phyloP scores from a whole-genome alignment of 495 filamentous ascomycete species.

The Mycothermus thermophilus region DNA sequence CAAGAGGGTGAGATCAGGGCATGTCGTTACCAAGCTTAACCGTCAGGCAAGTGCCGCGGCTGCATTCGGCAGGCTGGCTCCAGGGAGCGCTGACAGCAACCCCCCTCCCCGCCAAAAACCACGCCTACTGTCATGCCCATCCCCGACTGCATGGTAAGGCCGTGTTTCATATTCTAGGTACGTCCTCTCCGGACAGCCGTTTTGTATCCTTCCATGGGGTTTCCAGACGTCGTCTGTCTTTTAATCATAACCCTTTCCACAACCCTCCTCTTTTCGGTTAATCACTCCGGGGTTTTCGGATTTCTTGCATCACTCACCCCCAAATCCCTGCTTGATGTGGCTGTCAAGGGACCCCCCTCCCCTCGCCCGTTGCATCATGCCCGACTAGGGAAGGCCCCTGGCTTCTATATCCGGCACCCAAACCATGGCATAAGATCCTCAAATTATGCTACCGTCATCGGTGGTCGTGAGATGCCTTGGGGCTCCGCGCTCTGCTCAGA shows the following conservation, averaged over 20 bases:
- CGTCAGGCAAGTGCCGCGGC: conserved; percentile 11
- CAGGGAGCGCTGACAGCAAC: conserved; percentile 6
- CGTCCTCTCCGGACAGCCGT: conserved; percentile 30
- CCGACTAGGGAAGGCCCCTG: conserved; percentile 27
- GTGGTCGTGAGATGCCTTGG: conserved; percentile 31
- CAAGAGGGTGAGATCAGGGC: conserved; percentile 2
- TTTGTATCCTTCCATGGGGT: conserved; percentile 34
- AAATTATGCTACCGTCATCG: conserved; percentile 42
- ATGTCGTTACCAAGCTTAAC: conserved; percentile 7
- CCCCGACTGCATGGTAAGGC: conserved; percentile 33
- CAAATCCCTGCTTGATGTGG: conserved; percentile 17
- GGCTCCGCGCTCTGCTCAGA: conserved; percentile 33
- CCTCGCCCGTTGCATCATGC: conserved; percentile 32
- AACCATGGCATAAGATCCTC: conserved; percentile 43
- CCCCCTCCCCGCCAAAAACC: too few relatives aligned
- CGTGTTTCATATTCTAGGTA: conserved; percentile 34
- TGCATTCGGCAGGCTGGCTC: conserved; percentile 4
- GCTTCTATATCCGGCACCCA: conserved; percentile 38
- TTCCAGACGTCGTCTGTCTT: conserved; percentile 25
- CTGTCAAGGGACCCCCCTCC: conserved; percentile 18
- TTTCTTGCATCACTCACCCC: conserved; percentile 17
- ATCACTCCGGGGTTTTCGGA: conserved; percentile 20
- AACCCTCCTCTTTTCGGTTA: conserved; percentile 28
- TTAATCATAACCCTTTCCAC: conserved; percentile 16
- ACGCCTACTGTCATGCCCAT: conserved; percentile 33